Conservation (phyloP, 345 rosid genomes). For the Acer yangbiense region DNA sequence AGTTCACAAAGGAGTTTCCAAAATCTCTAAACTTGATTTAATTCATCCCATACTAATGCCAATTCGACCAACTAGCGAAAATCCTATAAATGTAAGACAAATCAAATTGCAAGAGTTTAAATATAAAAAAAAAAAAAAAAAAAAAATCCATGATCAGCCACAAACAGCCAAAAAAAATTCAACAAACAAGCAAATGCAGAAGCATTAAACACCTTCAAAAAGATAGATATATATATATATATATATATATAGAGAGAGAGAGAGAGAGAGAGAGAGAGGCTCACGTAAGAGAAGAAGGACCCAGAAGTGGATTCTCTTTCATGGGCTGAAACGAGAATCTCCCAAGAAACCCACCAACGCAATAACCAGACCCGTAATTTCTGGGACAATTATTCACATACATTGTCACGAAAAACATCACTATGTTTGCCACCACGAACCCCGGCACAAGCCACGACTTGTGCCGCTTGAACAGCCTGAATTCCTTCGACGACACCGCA, state of each 20-base stretch:
- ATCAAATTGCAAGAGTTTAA: too few relatives aligned
- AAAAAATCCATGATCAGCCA: neutral
- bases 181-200: neutral
- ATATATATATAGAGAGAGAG: too few relatives aligned
- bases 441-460: conserved; percentile 79
- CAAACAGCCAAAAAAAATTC: neutral
- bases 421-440: conserved; percentile 61
- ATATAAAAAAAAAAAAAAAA: too few relatives aligned
- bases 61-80: neutral
- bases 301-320: conserved; percentile 90
- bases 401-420: conserved; percentile 62
- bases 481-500: conserved; percentile 23
- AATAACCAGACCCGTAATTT: conserved; percentile 39
- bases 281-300: conserved; percentile 86
- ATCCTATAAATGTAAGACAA: neutral
- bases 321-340: conserved; percentile 85
- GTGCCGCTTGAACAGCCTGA: conserved; percentile 64
- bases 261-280: conserved; percentile 28
- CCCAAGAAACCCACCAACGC: conserved; percentile 67
- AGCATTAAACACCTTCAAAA: neutral
- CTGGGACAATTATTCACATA: conserved; percentile 82
- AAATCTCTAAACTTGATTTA: neutral
- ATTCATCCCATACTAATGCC: neutral
- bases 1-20: neutral
- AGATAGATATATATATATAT: too few relatives aligned